phyloP scores from a whole-genome alignment of 1,284 basidiomycete species.

The Apiotrichum gamsii region DNA sequence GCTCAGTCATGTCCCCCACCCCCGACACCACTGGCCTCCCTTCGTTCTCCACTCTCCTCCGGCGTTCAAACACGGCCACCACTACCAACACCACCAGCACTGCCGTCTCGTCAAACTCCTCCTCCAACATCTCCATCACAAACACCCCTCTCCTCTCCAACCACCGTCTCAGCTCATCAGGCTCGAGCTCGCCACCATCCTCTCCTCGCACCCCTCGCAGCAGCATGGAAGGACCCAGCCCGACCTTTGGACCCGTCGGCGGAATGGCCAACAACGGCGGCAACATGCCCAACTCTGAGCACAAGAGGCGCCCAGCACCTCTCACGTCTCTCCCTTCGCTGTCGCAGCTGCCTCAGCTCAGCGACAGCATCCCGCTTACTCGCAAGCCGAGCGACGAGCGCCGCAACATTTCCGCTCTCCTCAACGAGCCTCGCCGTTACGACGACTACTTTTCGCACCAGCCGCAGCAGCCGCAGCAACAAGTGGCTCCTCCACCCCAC shows the following conservation, averaged over 20 bases:
- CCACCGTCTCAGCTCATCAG: background rate
- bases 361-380: background rate
- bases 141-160: too few species aligned
- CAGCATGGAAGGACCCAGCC: background rate
- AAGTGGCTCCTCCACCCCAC: background rate
- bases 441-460: background rate
- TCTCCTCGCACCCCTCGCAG: background rate
- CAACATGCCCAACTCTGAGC: too few species aligned
- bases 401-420: conserved; percentile 7
- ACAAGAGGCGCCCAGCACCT: conserved; percentile 3
- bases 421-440: conserved; percentile 5
- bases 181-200: background rate
- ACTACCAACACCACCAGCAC: too few species aligned
- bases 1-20: too few species aligned
- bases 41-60: too few species aligned
- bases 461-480: background rate
- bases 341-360: background rate
- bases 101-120: too few species aligned
- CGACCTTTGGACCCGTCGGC: too few species aligned
- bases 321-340: conserved; percentile 1
- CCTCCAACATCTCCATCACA: too few species aligned
- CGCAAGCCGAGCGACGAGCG: conserved; percentile 10
- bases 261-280: too few species aligned
- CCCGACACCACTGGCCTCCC: too few species aligned
- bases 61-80: too few species aligned